Evolutionary conservation across 179 eudicot species (phyloP).

Genomic region (Heliamphora pulchella): DNA sequence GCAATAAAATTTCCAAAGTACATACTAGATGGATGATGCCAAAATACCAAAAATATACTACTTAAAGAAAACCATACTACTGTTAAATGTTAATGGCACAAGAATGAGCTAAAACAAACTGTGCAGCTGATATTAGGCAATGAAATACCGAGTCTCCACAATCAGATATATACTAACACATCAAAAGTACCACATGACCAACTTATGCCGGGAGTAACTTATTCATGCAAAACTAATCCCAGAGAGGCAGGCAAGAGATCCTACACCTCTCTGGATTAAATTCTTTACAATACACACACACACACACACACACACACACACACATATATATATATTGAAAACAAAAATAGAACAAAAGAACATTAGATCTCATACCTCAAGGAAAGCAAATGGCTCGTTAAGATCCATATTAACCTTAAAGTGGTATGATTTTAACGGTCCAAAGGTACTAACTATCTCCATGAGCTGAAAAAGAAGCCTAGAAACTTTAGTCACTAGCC

Average conservation of each 20-base stretch:
- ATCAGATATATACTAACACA: background rate
- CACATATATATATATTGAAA: background rate
- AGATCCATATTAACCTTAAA: constrained; percentile 41
- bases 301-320: too few species aligned
- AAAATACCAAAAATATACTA: background rate
- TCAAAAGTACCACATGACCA: background rate
- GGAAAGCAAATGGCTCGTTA: constrained; percentile 55
- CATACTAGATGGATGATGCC: background rate
- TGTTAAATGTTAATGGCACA: background rate
- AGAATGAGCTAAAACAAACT: background rate
- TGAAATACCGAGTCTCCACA: background rate
- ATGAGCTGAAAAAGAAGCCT: constrained; percentile 46
- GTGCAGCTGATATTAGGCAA: background rate
- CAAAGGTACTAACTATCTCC: constrained; percentile 73
- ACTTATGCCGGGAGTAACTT: background rate
- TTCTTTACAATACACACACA: background rate
- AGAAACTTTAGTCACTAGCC: constrained; percentile 2
- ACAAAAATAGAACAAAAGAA: background rate
- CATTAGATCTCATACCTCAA: constrained; percentile 56
- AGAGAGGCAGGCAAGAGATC: background rate
- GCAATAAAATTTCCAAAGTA: background rate
- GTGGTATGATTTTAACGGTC: constrained; percentile 70
- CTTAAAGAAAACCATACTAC: background rate
- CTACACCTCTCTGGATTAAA: too few species aligned
- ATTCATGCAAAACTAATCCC: background rate